Conservation (phyloP, 2,329 filamentous ascomycete species). For the Neoscytalidium dimidiatum region DNA sequence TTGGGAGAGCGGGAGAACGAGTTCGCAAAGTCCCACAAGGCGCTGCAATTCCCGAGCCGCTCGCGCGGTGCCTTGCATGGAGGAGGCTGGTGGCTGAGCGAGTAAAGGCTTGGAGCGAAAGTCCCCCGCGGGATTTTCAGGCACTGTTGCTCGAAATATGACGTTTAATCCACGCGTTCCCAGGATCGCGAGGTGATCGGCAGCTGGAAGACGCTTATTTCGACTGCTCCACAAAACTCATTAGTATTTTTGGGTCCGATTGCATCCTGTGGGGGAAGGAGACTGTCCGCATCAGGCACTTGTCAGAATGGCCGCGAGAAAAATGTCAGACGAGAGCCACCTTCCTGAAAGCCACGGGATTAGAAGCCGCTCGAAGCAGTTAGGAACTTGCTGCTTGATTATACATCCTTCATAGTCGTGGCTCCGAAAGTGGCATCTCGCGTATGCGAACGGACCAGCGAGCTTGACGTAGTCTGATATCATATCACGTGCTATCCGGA, state of each 20-base stretch:
- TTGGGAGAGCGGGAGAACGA: not conserved
- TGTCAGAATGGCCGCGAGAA: not conserved
- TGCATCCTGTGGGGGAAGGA: not conserved
- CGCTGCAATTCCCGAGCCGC: not conserved
- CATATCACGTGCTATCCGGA: constrained; percentile 3
- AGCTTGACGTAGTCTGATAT: constrained; percentile 10
- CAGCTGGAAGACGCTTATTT: not conserved
- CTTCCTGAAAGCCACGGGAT: not conserved
- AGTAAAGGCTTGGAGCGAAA: not conserved
- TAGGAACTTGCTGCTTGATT: not conserved
- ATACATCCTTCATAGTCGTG: not conserved
- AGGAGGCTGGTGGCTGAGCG: not conserved
- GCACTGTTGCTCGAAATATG: constrained; percentile 3
- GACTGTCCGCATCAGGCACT: not conserved
- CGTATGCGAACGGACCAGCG: not conserved
- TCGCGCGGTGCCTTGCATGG: not conserved
- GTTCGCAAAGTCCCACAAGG: not conserved
- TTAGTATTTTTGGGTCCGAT: not conserved
- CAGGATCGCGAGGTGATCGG: constrained; percentile 1
- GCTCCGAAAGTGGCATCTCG: not conserved
- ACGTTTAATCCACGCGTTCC: not conserved
- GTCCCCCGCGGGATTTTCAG: constrained; percentile 13
- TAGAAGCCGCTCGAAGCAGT: not conserved
- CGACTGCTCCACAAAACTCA: not conserved
- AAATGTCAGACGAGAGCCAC: not conserved